Percentiles rank a stretch among this genome's conserved stretches.
phyloP scores from a whole-genome alignment of 2,329 filamentous ascomycete genomes.

The Chaetomiaceae sp. region DNA sequence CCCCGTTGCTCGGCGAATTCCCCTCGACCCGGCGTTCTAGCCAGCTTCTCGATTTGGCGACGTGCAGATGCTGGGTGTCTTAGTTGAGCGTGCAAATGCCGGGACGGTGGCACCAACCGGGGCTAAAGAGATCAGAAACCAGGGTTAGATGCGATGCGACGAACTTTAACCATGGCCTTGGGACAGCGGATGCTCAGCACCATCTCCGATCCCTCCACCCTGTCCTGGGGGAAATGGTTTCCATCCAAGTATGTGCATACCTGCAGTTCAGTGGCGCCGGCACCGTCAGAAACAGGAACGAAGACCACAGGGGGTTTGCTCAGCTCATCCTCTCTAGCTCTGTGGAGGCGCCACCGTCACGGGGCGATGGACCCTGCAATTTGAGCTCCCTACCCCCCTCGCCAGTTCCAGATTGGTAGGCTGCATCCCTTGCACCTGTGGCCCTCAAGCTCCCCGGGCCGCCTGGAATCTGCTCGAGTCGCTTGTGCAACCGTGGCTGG shows the following conservation, averaged over 20 bases:
- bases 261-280: no score
- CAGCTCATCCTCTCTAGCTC: no score
- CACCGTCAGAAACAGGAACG: no score
- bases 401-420: no score
- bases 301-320: no score
- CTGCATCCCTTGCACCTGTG: no score
- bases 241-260: no score
- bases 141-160: not conserved
- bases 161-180: not conserved
- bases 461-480: not conserved
- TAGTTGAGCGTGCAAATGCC: not conserved
- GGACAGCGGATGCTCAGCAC: not conserved
- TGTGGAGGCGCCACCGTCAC: no score
- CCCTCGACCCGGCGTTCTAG: not conserved
- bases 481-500: not conserved
- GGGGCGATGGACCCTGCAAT: no score
- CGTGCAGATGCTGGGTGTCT: slow-evolving; percentile 3
- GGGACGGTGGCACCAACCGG: not conserved
- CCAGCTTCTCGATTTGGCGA: slow-evolving; percentile 7
- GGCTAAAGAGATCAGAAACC: not conserved
- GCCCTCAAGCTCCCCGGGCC: not conserved
- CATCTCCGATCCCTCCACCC: no score
- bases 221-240: no score
- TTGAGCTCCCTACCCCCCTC: no score
- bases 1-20: not conserved